Evolutionary conservation across 495 filamentous ascomycete species (phyloP).

Genomic region (Bacidia gigantensis): DNA sequence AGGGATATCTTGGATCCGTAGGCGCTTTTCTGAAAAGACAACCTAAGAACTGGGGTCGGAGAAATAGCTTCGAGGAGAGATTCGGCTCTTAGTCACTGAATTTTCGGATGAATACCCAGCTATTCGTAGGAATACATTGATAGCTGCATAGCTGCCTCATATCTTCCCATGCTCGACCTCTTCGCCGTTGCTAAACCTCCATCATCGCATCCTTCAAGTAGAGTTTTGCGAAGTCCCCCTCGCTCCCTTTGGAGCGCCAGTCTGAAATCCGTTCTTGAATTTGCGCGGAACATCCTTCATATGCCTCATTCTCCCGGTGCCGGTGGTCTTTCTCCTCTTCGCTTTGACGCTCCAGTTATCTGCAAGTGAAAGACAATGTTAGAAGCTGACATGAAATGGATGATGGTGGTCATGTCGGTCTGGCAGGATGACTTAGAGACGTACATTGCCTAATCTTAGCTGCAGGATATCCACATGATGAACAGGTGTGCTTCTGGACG

Average conservation of each 20-base stretch:
- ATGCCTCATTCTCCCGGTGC: conserved; percentile 83
- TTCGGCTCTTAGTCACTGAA: neutral
- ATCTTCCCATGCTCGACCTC: neutral
- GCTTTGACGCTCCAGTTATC: conserved; percentile 99
- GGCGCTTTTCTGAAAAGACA: conserved; percentile 88
- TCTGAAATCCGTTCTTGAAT: conserved; percentile 95
- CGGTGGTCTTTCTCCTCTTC: conserved; percentile 98
- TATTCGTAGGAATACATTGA: no score
- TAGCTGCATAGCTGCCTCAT: no score
- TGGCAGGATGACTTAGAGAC: conserved; percentile 24
- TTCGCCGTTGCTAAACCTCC: neutral
- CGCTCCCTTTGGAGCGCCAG: conserved; percentile 72
- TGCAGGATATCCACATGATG: conserved; percentile 92
- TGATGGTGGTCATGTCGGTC: neutral
- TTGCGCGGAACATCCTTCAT: conserved; percentile 77
- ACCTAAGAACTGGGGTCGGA: conserved; percentile 79
- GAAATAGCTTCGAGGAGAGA: conserved; percentile 48
- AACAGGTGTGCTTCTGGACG: conserved; percentile 98
- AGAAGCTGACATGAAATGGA: neutral
- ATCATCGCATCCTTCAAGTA: neutral
- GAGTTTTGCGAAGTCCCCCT: conserved; percentile 31
- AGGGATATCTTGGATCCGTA: conserved; percentile 92
- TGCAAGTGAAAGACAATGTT: conserved; percentile 27
- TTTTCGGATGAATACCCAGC: no score
- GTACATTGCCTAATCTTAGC: conserved; percentile 97